These are phyloP conservation scores for Crucibulum laeve DNA, from an alignment of 768 basidiomycete species.

Conservation along the genomic window DNA sequence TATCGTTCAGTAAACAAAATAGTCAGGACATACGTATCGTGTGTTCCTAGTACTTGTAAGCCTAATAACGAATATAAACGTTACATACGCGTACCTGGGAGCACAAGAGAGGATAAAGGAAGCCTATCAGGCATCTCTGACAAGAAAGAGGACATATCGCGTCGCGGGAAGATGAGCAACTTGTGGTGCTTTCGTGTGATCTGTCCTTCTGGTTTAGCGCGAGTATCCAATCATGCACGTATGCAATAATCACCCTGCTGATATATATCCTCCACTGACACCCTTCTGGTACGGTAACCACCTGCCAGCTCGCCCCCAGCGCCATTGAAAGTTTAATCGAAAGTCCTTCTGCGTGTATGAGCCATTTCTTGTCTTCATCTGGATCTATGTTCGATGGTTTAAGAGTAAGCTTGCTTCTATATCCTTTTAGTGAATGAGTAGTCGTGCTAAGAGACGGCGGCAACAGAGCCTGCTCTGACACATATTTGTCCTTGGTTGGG, in stretches of 20 bases:
- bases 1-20: not conserved
- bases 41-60: slow-evolving; percentile 41
- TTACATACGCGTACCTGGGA: slow-evolving; percentile 54
- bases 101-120: slow-evolving; percentile 66
- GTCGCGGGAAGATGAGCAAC: slow-evolving; percentile 55
- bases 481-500: not conserved
- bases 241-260: slow-evolving; percentile 36
- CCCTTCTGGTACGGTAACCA: slow-evolving; percentile 31
- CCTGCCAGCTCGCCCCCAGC: slow-evolving; percentile 39
- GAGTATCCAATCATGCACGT: slow-evolving; percentile 2
- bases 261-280: slow-evolving; percentile 60
- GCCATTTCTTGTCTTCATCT: slow-evolving; percentile 14
- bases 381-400: not conserved
- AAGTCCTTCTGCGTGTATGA: slow-evolving; percentile 18
- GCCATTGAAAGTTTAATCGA: slow-evolving; percentile 23
- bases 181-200: slow-evolving; percentile 36
- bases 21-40: slow-evolving; percentile 53
- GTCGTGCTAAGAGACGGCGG: too few relatives aligned
- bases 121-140: slow-evolving; percentile 60
- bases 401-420: not conserved
- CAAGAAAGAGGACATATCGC: slow-evolving; percentile 53
- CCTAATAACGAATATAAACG: slow-evolving; percentile 11
- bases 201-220: slow-evolving; percentile 24
- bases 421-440: too few relatives aligned
- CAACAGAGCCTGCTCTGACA: too few relatives aligned